Percentiles rank a stretch among this genome's conserved stretches.
Evolutionary conservation across 2,329 filamentous ascomycete genomes (phyloP).

Genomic region (Zasmidium cellare): DNA sequence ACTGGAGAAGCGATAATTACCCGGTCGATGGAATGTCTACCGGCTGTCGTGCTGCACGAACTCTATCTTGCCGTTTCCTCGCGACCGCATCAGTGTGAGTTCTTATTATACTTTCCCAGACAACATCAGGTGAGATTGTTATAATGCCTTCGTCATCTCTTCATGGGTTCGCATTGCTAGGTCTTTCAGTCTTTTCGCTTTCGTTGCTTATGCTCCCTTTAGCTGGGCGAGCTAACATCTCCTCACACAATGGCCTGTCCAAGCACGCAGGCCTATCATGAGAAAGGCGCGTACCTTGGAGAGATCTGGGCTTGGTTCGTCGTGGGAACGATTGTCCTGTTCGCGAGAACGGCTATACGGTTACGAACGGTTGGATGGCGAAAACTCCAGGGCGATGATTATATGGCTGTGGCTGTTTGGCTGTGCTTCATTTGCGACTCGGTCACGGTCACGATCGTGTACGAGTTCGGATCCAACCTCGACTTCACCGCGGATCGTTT

Average conservation of each 20-base stretch:
- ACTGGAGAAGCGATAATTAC: not conserved
- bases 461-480: slow-evolving; percentile 31
- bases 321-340: slow-evolving; percentile 26
- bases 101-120: not conserved
- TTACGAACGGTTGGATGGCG: slow-evolving; percentile 40
- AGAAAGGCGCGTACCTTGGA: slow-evolving; percentile 2
- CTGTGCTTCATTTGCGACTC: slow-evolving; percentile 35
- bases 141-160: not conserved
- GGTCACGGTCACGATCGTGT: slow-evolving; percentile 27
- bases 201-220: not conserved
- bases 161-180: not conserved
- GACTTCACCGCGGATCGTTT: slow-evolving; percentile 22
- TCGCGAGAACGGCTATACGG: slow-evolving; percentile 36
- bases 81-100: not conserved
- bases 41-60: not conserved
- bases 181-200: not conserved
- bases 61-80: not conserved
- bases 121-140: not conserved
- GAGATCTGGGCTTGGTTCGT: slow-evolving; percentile 15
- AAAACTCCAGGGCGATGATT: slow-evolving; percentile 41
- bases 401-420: slow-evolving; percentile 36
- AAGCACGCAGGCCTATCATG: slow-evolving; percentile 13
- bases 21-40: not conserved
- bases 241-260: slow-evolving; percentile 10
- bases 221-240: not conserved